A percentile compares a stretch with the other conserved stretches of the same genome.
Conservation (phyloP, 2,329 filamentous ascomycete species). For the Beauveria varroae region DNA sequence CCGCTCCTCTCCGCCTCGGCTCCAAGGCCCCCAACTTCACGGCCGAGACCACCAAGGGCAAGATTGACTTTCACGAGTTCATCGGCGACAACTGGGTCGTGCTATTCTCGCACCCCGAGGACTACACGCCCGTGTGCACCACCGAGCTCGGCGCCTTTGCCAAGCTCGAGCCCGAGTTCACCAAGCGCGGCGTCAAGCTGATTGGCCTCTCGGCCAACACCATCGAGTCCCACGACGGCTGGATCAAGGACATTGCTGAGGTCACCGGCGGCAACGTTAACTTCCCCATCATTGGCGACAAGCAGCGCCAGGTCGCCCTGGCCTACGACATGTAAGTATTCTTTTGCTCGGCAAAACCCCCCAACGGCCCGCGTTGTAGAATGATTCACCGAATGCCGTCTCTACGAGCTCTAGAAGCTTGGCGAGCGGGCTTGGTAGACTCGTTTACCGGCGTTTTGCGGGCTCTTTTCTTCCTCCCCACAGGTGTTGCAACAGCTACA, state of each 20-base stretch:
- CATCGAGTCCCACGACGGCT: conserved; percentile 72
- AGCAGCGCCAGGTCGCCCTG: conserved; percentile 66
- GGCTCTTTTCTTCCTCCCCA: neutral
- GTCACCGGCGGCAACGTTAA: conserved; percentile 61
- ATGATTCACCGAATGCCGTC: neutral
- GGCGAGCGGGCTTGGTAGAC: neutral
- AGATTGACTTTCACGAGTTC: conserved; percentile 78
- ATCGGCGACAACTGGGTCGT: conserved; percentile 73
- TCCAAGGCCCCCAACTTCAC: conserved; percentile 71
- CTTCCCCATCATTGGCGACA: conserved; percentile 79
- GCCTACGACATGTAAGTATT: conserved; percentile 67
- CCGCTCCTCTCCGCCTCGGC: conserved; percentile 52
- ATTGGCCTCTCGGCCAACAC: conserved; percentile 87
- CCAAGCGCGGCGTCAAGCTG: conserved; percentile 80
- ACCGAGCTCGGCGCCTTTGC: conserved; percentile 92
- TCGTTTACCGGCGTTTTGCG: neutral
- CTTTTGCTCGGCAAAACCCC: neutral
- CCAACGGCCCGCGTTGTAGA: neutral
- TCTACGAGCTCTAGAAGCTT: neutral
- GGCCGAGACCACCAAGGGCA: conserved; percentile 70
- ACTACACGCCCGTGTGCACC: conserved; percentile 93
- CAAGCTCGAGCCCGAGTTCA: conserved; percentile 81
- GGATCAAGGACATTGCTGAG: conserved; percentile 86
- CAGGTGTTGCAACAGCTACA: too few species aligned
- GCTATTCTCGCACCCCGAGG: conserved; percentile 78